Conservation (phyloP, 1,284 basidiomycete species). For the Ganoderma sinense region DNA sequence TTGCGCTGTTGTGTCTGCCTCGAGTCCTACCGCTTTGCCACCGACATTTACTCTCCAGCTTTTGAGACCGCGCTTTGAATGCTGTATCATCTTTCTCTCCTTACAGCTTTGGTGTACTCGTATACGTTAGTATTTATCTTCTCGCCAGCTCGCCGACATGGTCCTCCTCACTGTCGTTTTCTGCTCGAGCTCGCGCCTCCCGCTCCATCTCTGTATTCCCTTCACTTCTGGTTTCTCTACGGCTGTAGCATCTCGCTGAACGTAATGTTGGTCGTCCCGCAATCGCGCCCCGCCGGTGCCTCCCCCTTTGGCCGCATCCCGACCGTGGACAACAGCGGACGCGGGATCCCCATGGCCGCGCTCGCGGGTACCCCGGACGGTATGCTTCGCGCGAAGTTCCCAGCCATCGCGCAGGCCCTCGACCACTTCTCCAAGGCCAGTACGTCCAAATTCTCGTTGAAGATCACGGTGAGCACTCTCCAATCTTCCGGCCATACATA, state of each 20-base stretch:
- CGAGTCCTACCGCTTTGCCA: constrained; percentile 1
- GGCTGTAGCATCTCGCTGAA: too few relatives aligned
- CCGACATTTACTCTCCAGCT: background rate
- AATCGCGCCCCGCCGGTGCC: background rate
- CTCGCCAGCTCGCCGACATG: background rate
- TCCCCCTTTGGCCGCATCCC: background rate
- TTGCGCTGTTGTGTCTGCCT: background rate
- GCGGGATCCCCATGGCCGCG: background rate
- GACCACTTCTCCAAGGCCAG: background rate
- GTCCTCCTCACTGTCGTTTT: background rate
- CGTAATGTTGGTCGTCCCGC: background rate
- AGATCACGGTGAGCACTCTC: background rate
- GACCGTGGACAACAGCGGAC: background rate
- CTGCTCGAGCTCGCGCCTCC: background rate
- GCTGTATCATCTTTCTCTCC: background rate
- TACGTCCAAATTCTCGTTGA: background rate
- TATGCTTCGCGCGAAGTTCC: background rate
- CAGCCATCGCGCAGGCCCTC: background rate
- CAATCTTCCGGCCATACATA: background rate
- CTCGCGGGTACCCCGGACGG: background rate
- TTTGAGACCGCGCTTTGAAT: background rate
- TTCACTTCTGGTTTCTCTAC: background rate
- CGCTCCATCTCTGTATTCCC: background rate
- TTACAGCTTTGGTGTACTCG: background rate
- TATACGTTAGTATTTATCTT: background rate